Percentiles rank a stretch among this genome's conserved stretches.
These are phyloP conservation scores for Keithomyces neogunnii DNA, from an alignment of 2,329 filamentous ascomycete species.

Conservation along the genomic window DNA sequence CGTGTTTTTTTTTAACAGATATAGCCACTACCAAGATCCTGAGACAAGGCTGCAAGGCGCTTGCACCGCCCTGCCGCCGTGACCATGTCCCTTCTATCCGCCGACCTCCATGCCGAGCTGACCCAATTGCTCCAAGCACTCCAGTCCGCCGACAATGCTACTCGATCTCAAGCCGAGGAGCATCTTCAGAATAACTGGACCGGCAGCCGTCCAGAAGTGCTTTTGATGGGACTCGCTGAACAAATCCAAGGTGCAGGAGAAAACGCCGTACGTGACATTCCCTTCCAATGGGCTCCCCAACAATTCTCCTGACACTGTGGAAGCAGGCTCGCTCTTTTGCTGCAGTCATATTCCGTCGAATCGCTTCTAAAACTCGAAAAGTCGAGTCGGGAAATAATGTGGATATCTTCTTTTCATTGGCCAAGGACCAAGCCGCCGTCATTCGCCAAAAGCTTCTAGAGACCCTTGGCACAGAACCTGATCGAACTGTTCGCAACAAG, in stretches of 20 bases:
- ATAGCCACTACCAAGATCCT: conserved; percentile 1
- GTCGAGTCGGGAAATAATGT: conserved; percentile 59
- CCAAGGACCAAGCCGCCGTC: conserved; percentile 61
- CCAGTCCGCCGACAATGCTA: conserved; percentile 79
- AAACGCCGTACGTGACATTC: conserved; percentile 45
- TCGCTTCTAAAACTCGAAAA: conserved; percentile 84
- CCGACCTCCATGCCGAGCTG: conserved; percentile 78
- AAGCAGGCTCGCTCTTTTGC: conserved; percentile 72
- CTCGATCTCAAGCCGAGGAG: conserved; percentile 81
- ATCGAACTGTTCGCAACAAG: conserved; percentile 78
- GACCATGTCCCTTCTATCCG: conserved; percentile 70
- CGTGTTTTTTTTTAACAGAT: not conserved
- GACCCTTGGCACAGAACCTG: conserved; percentile 63
- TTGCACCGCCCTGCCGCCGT: conserved; percentile 15
- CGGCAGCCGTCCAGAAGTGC: conserved; percentile 66
- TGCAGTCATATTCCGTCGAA: conserved; percentile 88
- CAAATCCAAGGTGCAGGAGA: conserved; percentile 76
- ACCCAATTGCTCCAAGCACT: conserved; percentile 79
- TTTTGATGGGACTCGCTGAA: conserved; percentile 90
- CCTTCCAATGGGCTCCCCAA: not conserved
- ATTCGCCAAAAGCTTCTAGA: conserved; percentile 82
- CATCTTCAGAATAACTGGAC: conserved; percentile 90
- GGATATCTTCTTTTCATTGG: conserved; percentile 80
- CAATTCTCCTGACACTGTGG: conserved; percentile 26
- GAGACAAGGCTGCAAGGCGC: conserved; percentile 13